phyloP scores from a whole-genome alignment of 495 filamentous ascomycete species.

The Neurospora sp. region DNA sequence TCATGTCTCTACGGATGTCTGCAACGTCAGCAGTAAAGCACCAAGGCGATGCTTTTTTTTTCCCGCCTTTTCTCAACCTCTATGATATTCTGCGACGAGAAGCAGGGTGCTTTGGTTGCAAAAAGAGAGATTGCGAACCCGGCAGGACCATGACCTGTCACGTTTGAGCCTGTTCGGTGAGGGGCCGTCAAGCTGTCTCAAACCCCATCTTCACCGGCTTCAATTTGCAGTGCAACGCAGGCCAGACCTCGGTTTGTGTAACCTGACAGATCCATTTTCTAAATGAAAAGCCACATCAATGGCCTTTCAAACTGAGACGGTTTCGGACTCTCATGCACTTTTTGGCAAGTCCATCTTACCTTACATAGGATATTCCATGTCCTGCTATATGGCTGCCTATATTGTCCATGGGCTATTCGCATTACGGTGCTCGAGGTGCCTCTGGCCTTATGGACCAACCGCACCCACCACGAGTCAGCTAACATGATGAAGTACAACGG shows the following conservation, averaged over 20 bases:
- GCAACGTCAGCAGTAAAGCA: not conserved
- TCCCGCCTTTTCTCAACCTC: not conserved
- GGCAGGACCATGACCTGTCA: not conserved
- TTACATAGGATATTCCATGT: not conserved
- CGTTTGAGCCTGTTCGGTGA: not conserved
- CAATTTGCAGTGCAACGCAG: not conserved
- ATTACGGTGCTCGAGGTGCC: not conserved
- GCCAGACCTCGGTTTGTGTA: not conserved
- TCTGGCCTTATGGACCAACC: not conserved
- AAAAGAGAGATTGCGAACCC: not conserved
- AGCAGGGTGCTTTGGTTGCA: not conserved
- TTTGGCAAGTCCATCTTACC: not conserved
- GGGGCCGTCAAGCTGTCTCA: not conserved
- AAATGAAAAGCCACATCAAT: not conserved
- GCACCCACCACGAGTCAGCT: not conserved
- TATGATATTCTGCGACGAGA: not conserved
- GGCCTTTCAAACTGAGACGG: not conserved
- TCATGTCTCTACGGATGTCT: not conserved
- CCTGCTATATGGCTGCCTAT: not conserved
- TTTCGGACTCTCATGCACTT: not conserved
- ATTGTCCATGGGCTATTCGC: not conserved
- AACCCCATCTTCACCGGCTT: not conserved
- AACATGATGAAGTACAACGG: not conserved
- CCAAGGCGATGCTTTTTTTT: not conserved
- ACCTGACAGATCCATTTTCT: not conserved